Conservation (phyloP, 73 alveolate species). For the Blepharisma japonicum region DNA sequence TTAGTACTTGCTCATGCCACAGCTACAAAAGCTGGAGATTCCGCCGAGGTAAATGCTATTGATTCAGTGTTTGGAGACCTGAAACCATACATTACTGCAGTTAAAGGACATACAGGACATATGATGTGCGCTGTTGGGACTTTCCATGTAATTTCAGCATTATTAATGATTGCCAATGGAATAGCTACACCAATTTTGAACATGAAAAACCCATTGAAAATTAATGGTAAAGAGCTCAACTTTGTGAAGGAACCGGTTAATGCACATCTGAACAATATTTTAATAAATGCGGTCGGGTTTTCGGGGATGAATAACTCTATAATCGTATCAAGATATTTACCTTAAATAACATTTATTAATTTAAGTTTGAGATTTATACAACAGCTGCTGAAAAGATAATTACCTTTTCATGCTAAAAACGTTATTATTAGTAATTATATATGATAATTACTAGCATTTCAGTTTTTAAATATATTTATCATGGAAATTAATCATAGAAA, state of each 20-base stretch:
- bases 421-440: too few species aligned
- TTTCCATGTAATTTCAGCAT: slow-evolving; percentile 30
- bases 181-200: slow-evolving; percentile 9
- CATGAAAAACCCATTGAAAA: neutral
- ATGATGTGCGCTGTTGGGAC: slow-evolving; percentile 49
- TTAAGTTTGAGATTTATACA: too few species aligned
- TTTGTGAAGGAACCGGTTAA: neutral
- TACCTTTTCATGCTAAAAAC: too few species aligned
- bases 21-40: slow-evolving; percentile 69
- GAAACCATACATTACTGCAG: slow-evolving; percentile 3
- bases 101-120: slow-evolving; percentile 53
- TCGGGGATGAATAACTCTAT: neutral
- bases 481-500: too few species aligned
- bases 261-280: neutral
- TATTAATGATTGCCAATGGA: slow-evolving; percentile 25
- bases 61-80: slow-evolving; percentile 37
- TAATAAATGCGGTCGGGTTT: neutral
- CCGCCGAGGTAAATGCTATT: slow-evolving; percentile 56
- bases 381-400: too few species aligned
- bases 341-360: neutral
- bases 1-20: slow-evolving; percentile 75
- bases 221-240: neutral
- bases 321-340: neutral
- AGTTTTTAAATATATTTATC: too few species aligned
- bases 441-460: too few species aligned